Percentiles rank a stretch among this genome's conserved stretches.
Conservation (phyloP, 2,329 filamentous ascomycete genomes). For the Aspergillus ibericus region DNA sequence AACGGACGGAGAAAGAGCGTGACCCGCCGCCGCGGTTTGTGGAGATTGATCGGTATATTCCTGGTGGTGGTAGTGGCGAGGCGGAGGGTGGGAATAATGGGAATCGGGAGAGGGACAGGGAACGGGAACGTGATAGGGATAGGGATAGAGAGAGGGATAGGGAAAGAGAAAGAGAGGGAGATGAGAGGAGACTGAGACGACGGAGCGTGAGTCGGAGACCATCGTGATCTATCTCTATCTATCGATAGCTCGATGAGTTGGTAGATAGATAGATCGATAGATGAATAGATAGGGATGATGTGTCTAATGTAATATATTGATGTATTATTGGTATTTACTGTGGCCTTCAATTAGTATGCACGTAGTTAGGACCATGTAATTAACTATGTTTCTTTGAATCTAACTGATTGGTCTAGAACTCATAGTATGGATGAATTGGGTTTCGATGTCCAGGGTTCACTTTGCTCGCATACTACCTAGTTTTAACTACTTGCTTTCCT, state of each 20-base stretch:
- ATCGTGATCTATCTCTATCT: not conserved
- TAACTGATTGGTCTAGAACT: too few relatives aligned
- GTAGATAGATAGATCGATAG: not conserved
- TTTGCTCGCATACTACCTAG: too few relatives aligned
- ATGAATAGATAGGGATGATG: not conserved
- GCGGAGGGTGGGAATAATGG: too few relatives aligned
- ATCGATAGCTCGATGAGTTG: not conserved
- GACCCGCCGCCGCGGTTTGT: conserved; percentile 29
- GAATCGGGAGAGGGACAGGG: conserved; percentile 14
- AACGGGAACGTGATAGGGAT: conserved; percentile 22
- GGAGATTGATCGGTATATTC: conserved; percentile 49
- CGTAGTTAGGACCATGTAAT: too few relatives aligned
- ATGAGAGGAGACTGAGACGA: conserved; percentile 22
- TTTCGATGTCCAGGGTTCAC: too few relatives aligned
- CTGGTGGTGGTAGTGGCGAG: conserved; percentile 31
- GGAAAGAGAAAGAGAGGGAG: conserved; percentile 22
- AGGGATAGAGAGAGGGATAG: conserved; percentile 10
- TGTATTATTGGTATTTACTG: not conserved
- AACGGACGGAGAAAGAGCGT: conserved; percentile 33
- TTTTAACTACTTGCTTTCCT: too few relatives aligned
- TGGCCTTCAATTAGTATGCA: too few relatives aligned
- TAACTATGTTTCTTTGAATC: too few relatives aligned
- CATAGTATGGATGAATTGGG: too few relatives aligned
- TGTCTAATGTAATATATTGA: not conserved
- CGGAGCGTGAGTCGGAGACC: conserved; percentile 15